Evolutionary conservation across 192 early-diverging fungal species (phyloP), one percentile per base, ranked within the genome.

Genomic region (Lobosporangium transversale): DNA sequence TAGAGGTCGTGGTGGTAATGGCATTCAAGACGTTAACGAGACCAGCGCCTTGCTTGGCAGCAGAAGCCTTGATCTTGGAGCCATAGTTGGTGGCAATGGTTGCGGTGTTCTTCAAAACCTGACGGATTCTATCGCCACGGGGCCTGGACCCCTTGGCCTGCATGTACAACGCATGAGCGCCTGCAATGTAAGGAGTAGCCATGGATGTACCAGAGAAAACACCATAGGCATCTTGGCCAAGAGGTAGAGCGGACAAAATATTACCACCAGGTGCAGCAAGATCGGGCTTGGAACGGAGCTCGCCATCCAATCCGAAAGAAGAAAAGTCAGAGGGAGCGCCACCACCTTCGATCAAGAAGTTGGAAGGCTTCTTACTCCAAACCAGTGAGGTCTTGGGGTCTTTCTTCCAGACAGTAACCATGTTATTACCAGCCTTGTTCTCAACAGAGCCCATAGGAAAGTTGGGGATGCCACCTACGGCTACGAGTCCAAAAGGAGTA

Each of bases 221-320:
- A 24, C 60, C 49, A n/a, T 68, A 68, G 15, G 53, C 68, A 20
- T 56, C 36, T 27, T 66, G 26, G 45, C 55, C 60, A 18, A 63
- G 62, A 35, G 78, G 78, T 53, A 58, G 61, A 48, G 74, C 24
- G 1, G 74, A 78, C 44, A 62, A 62, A 67, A 89, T 80, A 36
- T 51, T 68, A 11, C 83, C 84, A 59, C 88, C 88, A n/a, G 83
- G 69, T 55, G 80, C 85, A 57, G 57, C 69, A 53, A 89, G 21
- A 55, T 87, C 78, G 32, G 85, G 85, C 62, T 87, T 87, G 62
- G 91, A 82, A 21, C 78, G 79, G 6, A 90, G 81, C 35, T 90
- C 86, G 31, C 87, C 82, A 30, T 84, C 85, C 14, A 90, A 79
- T 17, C 91, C 91, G 60, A 80, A 89, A 2, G 91, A 90, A 45